Percentiles rank a stretch among this genome's conserved stretches.
These are phyloP conservation scores for Danielozyma ontarioensis DNA, from an alignment of 805 yeast genomes.

Conservation along the genomic window DNA sequence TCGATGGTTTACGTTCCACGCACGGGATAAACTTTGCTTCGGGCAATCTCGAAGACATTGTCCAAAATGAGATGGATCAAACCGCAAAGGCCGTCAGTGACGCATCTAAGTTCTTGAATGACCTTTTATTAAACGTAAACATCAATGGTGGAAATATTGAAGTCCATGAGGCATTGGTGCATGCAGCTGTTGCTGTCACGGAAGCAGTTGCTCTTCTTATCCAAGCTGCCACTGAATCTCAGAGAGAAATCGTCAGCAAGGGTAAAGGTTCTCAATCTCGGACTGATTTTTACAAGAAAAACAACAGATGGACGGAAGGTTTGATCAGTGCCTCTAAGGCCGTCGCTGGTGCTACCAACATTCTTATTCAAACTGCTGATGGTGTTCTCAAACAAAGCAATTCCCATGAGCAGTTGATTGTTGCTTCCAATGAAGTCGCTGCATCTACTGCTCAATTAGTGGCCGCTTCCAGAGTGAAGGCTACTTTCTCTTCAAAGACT, in stretches of 20 bases:
- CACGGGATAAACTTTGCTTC: constrained; percentile 21
- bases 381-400: constrained; percentile 64
- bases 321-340: constrained; percentile 84
- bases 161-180: constrained; percentile 69
- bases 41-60: constrained; percentile 64
- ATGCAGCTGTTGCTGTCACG: constrained; percentile 77
- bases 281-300: constrained; percentile 77
- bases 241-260: constrained; percentile 70
- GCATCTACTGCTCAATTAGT: constrained; percentile 90
- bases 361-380: constrained; percentile 82
- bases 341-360: constrained; percentile 76
- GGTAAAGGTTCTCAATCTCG: constrained; percentile 62
- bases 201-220: constrained; percentile 71
- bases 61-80: constrained; percentile 65
- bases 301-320: constrained; percentile 92
- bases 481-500: constrained; percentile 67
- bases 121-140: constrained; percentile 48
- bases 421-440: constrained; percentile 87
- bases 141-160: constrained; percentile 55
- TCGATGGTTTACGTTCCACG: constrained; percentile 47
- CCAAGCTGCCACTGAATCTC: constrained; percentile 73
- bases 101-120: constrained; percentile 58
- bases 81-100: constrained; percentile 66
- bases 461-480: constrained; percentile 85
- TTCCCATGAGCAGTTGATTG: constrained; percentile 77